A percentile compares a stretch with the other conserved stretches of the same genome.
Conservation (phyloP, 179 eudicot species). For the Carnegiea gigantea region DNA sequence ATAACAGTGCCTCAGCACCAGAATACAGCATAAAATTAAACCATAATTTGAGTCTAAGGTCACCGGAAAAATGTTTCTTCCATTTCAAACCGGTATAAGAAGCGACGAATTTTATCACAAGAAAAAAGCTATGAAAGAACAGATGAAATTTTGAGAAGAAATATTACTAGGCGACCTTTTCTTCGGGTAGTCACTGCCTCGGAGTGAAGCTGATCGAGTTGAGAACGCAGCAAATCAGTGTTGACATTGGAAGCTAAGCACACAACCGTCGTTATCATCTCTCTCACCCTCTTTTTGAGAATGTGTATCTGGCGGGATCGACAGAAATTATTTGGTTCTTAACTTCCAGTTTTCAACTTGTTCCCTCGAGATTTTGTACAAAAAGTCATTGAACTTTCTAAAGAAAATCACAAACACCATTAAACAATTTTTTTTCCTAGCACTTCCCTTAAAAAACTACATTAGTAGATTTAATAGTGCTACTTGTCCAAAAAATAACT, state of each 20-base stretch:
- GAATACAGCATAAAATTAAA: neutral
- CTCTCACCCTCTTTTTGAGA: neutral
- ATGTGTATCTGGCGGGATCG: neutral
- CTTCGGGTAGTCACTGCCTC: constrained; percentile 47
- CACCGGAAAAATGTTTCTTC: neutral
- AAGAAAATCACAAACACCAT: too few relatives aligned
- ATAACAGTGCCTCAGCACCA: neutral
- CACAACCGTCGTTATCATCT: constrained; percentile 29
- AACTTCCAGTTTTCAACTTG: too few relatives aligned
- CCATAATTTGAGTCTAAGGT: neutral
- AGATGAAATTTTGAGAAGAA: neutral
- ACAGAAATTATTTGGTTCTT: neutral
- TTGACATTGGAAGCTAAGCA: constrained; percentile 39
- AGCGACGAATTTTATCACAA: neutral
- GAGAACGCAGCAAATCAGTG: constrained; percentile 47
- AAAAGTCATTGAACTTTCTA: too few relatives aligned
- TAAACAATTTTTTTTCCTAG: too few relatives aligned
- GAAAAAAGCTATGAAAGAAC: neutral
- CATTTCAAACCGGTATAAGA: neutral
- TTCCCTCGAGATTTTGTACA: too few relatives aligned
- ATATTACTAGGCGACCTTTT: constrained; percentile 41
- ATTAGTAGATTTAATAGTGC: too few relatives aligned
- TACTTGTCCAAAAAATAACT: too few relatives aligned
- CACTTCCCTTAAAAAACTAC: too few relatives aligned
- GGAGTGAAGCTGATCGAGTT: constrained; percentile 62